phyloP scores from a whole-genome alignment of 164 flowering plant genomes.

The Nymphaea colorata region DNA sequence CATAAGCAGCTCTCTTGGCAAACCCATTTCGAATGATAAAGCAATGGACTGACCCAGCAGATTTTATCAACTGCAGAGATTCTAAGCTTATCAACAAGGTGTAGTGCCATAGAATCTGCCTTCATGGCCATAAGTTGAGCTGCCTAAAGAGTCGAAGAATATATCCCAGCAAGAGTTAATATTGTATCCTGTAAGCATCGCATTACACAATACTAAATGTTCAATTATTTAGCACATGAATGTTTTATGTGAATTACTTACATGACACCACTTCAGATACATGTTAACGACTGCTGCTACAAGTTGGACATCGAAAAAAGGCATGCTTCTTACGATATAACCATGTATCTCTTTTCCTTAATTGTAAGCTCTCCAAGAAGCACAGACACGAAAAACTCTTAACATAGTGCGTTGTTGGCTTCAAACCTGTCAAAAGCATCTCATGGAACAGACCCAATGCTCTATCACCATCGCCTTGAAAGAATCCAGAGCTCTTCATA shows the following conservation, averaged over 20 bases:
- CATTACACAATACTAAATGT: neutral
- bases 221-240: neutral
- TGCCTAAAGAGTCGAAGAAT: neutral
- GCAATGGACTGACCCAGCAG: neutral
- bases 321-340: neutral
- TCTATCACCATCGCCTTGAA: neutral
- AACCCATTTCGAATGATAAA: neutral
- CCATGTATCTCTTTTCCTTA: neutral
- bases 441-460: neutral
- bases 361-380: neutral
- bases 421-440: neutral
- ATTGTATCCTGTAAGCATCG: neutral
- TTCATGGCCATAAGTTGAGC: neutral
- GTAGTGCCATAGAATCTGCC: neutral
- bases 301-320: neutral
- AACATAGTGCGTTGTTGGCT: neutral
- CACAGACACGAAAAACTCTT: neutral
- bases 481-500: constrained; percentile 1
- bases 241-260: constrained; percentile 8
- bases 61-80: neutral
- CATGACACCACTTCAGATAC: constrained; percentile 67
- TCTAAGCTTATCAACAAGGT: neutral
- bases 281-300: constrained; percentile 21
- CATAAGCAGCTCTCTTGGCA: neutral
- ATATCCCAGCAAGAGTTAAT: neutral